These are phyloP conservation scores for Penicillium nordicum DNA, from an alignment of 2,329 filamentous ascomycete genomes.

Conservation along the genomic window DNA sequence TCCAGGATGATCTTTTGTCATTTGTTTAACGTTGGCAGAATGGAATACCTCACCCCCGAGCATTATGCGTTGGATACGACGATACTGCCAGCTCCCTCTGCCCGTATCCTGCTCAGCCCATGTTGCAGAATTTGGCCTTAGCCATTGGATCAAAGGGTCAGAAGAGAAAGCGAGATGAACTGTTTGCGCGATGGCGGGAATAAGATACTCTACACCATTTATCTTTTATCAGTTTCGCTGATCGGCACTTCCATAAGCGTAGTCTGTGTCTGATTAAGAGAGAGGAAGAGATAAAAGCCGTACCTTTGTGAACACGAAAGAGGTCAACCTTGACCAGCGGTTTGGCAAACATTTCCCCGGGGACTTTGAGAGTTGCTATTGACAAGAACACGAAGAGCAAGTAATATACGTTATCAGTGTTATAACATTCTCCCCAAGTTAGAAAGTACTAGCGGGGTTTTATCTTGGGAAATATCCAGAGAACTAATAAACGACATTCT, in stretches of 20 bases:
- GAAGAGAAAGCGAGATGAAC: conserved; percentile 23
- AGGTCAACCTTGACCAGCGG: conserved; percentile 3
- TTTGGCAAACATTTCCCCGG: background rate
- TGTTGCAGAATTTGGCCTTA: conserved; percentile 19
- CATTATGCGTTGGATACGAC: conserved; percentile 22
- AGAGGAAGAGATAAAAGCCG: background rate
- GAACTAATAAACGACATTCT: background rate
- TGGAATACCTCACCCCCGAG: conserved; percentile 19
- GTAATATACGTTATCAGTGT: background rate
- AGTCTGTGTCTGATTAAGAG: background rate
- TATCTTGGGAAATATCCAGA: background rate
- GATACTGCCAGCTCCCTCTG: conserved; percentile 23
- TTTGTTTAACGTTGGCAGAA: conserved; percentile 8
- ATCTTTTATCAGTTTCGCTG: background rate
- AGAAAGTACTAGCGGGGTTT: background rate
- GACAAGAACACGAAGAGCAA: background rate
- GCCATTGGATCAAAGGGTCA: conserved; percentile 27
- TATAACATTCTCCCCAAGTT: background rate
- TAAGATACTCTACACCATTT: conserved; percentile 11
- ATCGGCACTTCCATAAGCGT: background rate
- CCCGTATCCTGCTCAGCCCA: conserved; percentile 10
- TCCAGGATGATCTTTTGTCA: conserved; percentile 8
- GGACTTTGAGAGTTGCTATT: too few relatives aligned
- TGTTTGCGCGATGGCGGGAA: conserved; percentile 18
- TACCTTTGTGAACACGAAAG: conserved; percentile 10